Conservation (phyloP, 2,329 filamentous ascomycete genomes). For the Ceratocystis ficicola region DNA sequence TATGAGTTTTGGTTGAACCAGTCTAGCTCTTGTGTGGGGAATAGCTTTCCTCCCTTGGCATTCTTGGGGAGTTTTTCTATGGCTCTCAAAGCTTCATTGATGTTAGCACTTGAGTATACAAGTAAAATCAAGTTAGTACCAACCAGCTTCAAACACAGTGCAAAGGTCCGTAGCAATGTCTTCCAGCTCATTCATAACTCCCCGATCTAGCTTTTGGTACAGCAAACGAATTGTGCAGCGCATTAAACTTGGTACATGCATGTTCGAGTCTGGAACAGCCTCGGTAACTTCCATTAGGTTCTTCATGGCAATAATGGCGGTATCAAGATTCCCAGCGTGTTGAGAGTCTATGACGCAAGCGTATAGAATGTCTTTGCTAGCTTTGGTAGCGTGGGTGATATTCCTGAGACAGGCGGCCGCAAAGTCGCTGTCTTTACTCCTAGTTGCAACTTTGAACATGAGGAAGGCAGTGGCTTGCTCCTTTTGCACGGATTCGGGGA, state of each 20-base stretch:
- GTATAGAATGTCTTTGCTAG: conserved; percentile 51
- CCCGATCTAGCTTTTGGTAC: conserved; percentile 32
- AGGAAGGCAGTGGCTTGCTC: conserved; percentile 59
- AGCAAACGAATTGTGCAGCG: conserved; percentile 44
- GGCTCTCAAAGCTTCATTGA: conserved; percentile 32
- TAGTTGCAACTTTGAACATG: conserved; percentile 60
- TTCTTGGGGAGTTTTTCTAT: conserved; percentile 32
- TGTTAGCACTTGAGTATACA: conserved; percentile 17
- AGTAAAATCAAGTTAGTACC: conserved; percentile 16
- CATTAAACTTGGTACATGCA: conserved; percentile 31
- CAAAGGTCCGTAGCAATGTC: conserved; percentile 40
- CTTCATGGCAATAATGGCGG: conserved; percentile 36
- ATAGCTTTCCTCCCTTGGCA: conserved; percentile 37
- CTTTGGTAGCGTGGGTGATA: conserved; percentile 44
- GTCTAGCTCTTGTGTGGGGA: conserved; percentile 55
- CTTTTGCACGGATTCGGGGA: conserved; percentile 45
- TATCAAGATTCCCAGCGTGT: conserved; percentile 46
- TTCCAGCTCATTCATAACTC: conserved; percentile 24
- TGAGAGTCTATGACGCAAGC: conserved; percentile 72
- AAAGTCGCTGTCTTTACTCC: conserved; percentile 42
- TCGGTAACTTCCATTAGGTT: conserved; percentile 28
- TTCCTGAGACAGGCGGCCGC: conserved; percentile 52
- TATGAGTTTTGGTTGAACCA: conserved; percentile 80
- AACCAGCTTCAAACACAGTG: conserved; percentile 37
- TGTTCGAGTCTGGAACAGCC: conserved; percentile 22